Conservation (phyloP, 345 rosid genomes). For the Citrus glauca region DNA sequence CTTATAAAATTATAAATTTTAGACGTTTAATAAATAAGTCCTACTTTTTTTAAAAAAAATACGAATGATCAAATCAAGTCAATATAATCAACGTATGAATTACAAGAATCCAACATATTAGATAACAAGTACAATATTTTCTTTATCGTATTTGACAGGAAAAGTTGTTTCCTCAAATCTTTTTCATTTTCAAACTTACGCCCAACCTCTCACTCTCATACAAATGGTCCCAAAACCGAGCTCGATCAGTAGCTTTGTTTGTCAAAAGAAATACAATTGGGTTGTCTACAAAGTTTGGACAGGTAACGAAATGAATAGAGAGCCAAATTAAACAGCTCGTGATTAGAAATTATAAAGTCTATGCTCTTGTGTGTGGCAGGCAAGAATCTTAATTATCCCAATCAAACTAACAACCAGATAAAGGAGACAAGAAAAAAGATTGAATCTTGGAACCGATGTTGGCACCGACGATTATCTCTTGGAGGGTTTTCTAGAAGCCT, state of each 20-base stretch:
- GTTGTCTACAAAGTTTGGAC: background rate
- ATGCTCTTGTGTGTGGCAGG: background rate
- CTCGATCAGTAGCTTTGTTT: background rate
- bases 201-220: background rate
- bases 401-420: no score
- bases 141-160: background rate
- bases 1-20: no score
- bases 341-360: background rate
- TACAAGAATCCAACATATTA: background rate
- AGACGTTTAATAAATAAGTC: no score
- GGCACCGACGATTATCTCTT: background rate
- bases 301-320: background rate
- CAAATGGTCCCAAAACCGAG: background rate
- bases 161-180: background rate
- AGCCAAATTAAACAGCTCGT: background rate
- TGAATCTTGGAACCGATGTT: background rate
- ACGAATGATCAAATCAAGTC: no score
- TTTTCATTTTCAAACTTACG: background rate
- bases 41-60: no score
- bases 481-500: background rate
- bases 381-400: no score
- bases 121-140: no score
- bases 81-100: no score
- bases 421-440: background rate
- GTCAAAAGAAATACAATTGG: background rate